Evolutionary conservation across 1,284 basidiomycete species (phyloP).

Genomic region (Melanopsichium pennsylvanicum): DNA sequence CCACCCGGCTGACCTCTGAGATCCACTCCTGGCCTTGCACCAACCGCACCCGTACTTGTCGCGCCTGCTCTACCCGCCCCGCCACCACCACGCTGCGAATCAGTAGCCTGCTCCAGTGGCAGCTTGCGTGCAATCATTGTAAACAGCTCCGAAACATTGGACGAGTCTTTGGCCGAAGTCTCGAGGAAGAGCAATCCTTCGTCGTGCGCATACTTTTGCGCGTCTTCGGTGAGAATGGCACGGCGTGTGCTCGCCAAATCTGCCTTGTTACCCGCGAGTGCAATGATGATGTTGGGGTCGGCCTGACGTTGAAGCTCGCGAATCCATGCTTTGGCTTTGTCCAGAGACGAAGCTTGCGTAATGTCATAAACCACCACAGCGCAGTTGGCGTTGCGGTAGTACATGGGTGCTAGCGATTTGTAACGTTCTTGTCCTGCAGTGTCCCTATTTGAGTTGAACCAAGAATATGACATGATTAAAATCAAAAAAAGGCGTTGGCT

Average conservation of each 20-base stretch:
- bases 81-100: constrained; percentile 29
- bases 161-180: constrained; percentile 92
- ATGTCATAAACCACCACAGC: constrained; percentile 65
- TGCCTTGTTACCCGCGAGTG: constrained; percentile 92
- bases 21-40: constrained; percentile 46
- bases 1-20: constrained; percentile 39
- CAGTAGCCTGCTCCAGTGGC: constrained; percentile 56
- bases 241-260: constrained; percentile 75
- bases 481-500: no score
- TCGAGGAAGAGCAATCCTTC: constrained; percentile 95
- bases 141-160: constrained; percentile 80
- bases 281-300: constrained; percentile 83
- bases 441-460: constrained; percentile 26
- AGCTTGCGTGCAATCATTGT: constrained; percentile 62
- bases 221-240: constrained; percentile 67
- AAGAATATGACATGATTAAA: no score
- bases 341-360: constrained; percentile 72
- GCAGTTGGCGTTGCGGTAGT: constrained; percentile 66
- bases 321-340: constrained; percentile 97
- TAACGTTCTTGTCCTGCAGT: constrained; percentile 92
- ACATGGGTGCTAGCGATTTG: constrained; percentile 65
- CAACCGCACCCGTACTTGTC: constrained; percentile 16
- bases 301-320: constrained; percentile 95
- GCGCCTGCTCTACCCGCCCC: constrained; percentile 34
- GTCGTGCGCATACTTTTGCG: constrained; percentile 90